A percentile compares a stretch with the other conserved stretches of the same genome.
Conservation (phyloP, 495 filamentous ascomycete species). For the Trichoderma asperelloides region DNA sequence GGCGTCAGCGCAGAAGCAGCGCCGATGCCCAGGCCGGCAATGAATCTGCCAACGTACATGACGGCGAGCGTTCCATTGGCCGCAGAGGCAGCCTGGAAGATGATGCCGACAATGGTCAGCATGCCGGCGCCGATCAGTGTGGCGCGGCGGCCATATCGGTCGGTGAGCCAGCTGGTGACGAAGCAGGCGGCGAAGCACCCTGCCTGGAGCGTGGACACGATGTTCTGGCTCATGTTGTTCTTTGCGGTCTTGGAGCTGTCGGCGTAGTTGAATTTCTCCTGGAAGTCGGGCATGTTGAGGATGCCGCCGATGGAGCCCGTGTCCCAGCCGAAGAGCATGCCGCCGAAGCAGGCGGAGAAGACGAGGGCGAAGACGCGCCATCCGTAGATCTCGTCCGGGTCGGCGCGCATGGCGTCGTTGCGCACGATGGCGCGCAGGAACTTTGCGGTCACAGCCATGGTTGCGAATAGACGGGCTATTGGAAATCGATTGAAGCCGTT, state of each 20-base stretch:
- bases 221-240: slow-evolving; percentile 41
- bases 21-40: slow-evolving; percentile 59
- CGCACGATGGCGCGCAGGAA: slow-evolving; percentile 55
- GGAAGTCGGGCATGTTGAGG: slow-evolving; percentile 36
- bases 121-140: slow-evolving; percentile 29
- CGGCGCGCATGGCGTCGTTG: slow-evolving; percentile 66
- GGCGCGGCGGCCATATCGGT: slow-evolving; percentile 45
- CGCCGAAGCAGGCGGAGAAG: slow-evolving; percentile 52
- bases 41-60: slow-evolving; percentile 60
- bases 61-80: slow-evolving; percentile 34
- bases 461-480: no score
- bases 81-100: slow-evolving; percentile 29
- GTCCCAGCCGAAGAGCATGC: slow-evolving; percentile 58
- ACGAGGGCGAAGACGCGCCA: slow-evolving; percentile 63
- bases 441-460: slow-evolving; percentile 15
- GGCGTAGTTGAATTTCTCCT: slow-evolving; percentile 27
- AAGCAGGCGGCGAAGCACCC: slow-evolving; percentile 61
- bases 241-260: slow-evolving; percentile 15
- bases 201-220: slow-evolving; percentile 59
- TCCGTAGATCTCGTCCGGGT: slow-evolving; percentile 65
- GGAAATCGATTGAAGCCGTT: no score
- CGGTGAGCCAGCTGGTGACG: slow-evolving; percentile 40
- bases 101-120: slow-evolving; percentile 31
- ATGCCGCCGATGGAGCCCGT: slow-evolving; percentile 56
- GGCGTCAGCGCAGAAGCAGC: slow-evolving; percentile 57